A percentile compares a stretch with the other conserved stretches of the same genome.
phyloP scores from a whole-genome alignment of 805 yeast species.

The Nakazawaea ernobii region DNA sequence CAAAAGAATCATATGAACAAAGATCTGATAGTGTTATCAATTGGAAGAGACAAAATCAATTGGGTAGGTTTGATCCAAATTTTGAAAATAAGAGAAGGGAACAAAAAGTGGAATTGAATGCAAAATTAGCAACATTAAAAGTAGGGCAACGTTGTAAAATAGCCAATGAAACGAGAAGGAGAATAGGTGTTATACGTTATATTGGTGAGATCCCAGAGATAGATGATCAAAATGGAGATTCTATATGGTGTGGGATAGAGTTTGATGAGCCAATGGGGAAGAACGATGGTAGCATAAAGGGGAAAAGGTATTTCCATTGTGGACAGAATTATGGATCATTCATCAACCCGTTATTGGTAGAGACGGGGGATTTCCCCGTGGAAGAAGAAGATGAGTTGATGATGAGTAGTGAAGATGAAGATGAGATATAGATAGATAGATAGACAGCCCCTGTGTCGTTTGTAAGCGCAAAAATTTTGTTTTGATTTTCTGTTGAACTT shows the following conservation, averaged over 20 bases:
- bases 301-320: constrained; percentile 53
- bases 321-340: constrained; percentile 65
- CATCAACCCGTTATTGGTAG: constrained; percentile 62
- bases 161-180: constrained; percentile 26
- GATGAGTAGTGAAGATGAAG: constrained; percentile 42
- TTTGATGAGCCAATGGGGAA: constrained; percentile 85
- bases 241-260: constrained; percentile 76
- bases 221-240: constrained; percentile 32
- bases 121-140: constrained; percentile 27
- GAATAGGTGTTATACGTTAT: constrained; percentile 67
- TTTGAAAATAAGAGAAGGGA: constrained; percentile 26
- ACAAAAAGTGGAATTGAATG: constrained; percentile 19
- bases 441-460: no score
- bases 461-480: no score
- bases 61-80: constrained; percentile 70
- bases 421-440: constrained; percentile 42
- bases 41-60: constrained; percentile 66
- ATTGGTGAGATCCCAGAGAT: constrained; percentile 66
- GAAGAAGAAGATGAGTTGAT: constrained; percentile 22
- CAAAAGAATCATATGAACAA: constrained; percentile 56
- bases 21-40: constrained; percentile 58
- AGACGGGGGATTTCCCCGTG: constrained; percentile 63
- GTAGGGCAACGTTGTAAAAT: constrained; percentile 53
- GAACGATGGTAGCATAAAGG: constrained; percentile 73
- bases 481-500: no score